These are phyloP conservation scores for Geosmithia putterillii DNA, from an alignment of 2,329 filamentous ascomycete genomes.

Conservation along the genomic window DNA sequence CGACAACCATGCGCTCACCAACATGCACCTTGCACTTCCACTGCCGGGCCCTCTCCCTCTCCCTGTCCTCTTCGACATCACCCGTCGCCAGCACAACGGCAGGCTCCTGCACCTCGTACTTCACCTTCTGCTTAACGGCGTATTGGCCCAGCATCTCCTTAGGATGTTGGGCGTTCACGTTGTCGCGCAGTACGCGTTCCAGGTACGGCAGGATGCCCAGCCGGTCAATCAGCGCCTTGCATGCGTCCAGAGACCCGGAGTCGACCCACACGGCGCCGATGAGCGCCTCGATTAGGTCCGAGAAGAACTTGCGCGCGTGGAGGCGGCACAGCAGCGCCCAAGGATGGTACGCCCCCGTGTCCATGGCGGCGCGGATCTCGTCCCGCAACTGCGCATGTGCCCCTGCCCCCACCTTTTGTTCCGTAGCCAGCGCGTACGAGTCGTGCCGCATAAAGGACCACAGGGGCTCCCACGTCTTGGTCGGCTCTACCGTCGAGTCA, in stretches of 20 bases:
- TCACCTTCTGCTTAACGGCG: slow-evolving; percentile 36
- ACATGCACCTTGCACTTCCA: slow-evolving; percentile 37
- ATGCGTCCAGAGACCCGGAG: slow-evolving; percentile 48
- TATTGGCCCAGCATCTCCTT: slow-evolving; percentile 57
- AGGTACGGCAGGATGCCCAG: slow-evolving; percentile 56
- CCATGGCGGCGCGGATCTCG: slow-evolving; percentile 37
- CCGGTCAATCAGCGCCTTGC: slow-evolving; percentile 44
- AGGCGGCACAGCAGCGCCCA: slow-evolving; percentile 62
- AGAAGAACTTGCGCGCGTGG: slow-evolving; percentile 63
- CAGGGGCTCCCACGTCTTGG: slow-evolving; percentile 28
- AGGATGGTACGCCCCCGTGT: slow-evolving; percentile 47
- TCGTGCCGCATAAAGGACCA: slow-evolving; percentile 60
- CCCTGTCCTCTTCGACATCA: background rate
- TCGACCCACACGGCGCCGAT: slow-evolving; percentile 81
- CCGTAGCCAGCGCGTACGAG: slow-evolving; percentile 30
- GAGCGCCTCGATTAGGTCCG: slow-evolving; percentile 70
- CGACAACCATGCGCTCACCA: slow-evolving; percentile 30
- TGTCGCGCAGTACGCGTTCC: slow-evolving; percentile 43
- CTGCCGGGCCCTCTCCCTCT: slow-evolving; percentile 6
- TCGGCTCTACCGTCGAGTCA: slow-evolving; percentile 7
- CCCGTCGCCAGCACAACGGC: too few relatives aligned
- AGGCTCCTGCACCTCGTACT: slow-evolving; percentile 32
- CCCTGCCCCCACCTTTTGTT: slow-evolving; percentile 28
- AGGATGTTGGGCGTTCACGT: slow-evolving; percentile 46
- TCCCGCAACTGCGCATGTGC: slow-evolving; percentile 36